Percentiles rank a stretch among this genome's conserved stretches.
Conservation (phyloP, 306 rosid species). For the Quercus parvula region DNA sequence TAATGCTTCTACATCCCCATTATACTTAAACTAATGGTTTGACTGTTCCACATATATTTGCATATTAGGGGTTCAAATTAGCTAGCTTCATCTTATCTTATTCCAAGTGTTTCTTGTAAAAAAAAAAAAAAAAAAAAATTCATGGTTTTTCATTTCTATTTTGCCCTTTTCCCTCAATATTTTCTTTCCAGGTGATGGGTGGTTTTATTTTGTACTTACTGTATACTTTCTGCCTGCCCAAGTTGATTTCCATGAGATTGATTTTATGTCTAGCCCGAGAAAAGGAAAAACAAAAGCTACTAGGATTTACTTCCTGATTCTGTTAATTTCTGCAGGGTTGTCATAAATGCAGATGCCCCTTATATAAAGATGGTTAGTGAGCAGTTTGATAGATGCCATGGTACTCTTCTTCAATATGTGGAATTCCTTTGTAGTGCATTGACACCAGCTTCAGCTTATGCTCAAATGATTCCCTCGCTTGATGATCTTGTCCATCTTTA, state of each 20-base stretch:
- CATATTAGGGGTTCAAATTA: neutral
- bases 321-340: slow-evolving; percentile 65
- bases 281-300: neutral
- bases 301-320: neutral
- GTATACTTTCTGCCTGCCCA: neutral
- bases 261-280: neutral
- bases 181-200: neutral
- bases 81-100: neutral
- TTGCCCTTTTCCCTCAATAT: neutral
- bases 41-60: neutral
- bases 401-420: slow-evolving; percentile 91
- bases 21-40: neutral
- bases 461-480: slow-evolving; percentile 78
- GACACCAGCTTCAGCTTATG: slow-evolving; percentile 73
- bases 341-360: slow-evolving; percentile 81
- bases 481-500: slow-evolving; percentile 78
- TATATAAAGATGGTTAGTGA: slow-evolving; percentile 96
- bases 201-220: neutral
- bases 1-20: neutral
- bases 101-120: neutral
- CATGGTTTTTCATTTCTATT: neutral
- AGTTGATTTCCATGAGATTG: neutral
- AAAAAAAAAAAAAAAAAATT: neutral
- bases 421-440: slow-evolving; percentile 91
- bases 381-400: slow-evolving; percentile 97